Conservation (phyloP, 495 filamentous ascomycete species). For the Neurospora discreta region DNA sequence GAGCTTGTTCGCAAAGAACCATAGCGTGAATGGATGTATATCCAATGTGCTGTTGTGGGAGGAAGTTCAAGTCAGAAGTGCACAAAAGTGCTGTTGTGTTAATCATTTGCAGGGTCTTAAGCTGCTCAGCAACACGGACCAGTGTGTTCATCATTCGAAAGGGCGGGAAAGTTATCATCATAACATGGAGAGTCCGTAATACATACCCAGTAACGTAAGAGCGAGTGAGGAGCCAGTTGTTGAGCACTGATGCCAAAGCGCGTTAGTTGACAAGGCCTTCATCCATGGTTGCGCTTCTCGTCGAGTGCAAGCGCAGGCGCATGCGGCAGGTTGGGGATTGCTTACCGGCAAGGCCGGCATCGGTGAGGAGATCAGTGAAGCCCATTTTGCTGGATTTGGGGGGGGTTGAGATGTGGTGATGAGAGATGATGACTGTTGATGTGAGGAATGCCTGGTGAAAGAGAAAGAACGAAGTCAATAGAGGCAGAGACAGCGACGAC, state of each 20-base stretch:
- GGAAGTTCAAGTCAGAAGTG: slow-evolving; percentile 59
- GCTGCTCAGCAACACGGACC: slow-evolving; percentile 99
- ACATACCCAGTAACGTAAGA: slow-evolving; percentile 90
- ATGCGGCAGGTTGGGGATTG: slow-evolving; percentile 3
- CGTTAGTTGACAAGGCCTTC: slow-evolving; percentile 2
- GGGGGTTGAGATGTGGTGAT: neutral
- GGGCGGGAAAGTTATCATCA: slow-evolving; percentile 1
- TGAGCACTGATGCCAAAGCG: slow-evolving; percentile 54
- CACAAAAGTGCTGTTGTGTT: slow-evolving; percentile 59
- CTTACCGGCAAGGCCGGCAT: slow-evolving; percentile 78
- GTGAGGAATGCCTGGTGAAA: neutral
- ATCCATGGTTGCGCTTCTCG: neutral
- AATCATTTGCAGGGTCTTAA: slow-evolving; percentile 93
- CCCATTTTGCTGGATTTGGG: slow-evolving; percentile 53
- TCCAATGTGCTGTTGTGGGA: neutral
- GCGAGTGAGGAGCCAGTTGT: slow-evolving; percentile 80
- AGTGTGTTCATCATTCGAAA: slow-evolving; percentile 71
- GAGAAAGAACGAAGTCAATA: slow-evolving; percentile 2
- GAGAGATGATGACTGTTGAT: neutral
- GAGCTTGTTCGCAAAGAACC: neutral
- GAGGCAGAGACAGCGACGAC: slow-evolving; percentile 1
- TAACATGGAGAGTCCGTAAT: neutral
- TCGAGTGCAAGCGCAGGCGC: neutral
- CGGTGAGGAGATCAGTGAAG: slow-evolving; percentile 85
- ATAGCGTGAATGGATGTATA: neutral